Percentiles rank a stretch among this genome's conserved stretches.
phyloP scores from a whole-genome alignment of 192 early-diverging fungal species.

The Thamnidium elegans region DNA sequence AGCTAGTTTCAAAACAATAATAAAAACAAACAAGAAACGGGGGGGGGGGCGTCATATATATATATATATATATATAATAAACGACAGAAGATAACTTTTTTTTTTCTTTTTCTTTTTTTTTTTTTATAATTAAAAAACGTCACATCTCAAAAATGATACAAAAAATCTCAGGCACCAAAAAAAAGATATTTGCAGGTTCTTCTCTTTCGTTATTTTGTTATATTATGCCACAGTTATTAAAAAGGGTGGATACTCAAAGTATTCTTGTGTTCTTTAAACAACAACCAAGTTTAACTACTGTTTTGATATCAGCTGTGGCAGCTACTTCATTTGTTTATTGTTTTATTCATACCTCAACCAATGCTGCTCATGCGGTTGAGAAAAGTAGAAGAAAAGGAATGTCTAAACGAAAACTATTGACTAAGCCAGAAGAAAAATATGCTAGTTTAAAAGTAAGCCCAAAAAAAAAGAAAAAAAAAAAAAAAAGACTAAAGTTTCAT shows the following conservation, averaged over 20 bases:
- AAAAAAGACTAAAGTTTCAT: neutral
- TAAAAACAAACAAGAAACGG: too few species aligned
- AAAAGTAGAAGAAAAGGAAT: neutral
- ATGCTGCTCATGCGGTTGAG: too few species aligned
- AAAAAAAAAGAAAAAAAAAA: neutral
- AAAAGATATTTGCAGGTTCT: neutral
- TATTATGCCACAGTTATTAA: neutral
- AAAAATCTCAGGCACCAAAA: neutral
- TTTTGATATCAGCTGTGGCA: too few species aligned
- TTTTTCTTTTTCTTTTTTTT: constrained; percentile 3
- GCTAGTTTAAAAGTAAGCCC: constrained; percentile 31
- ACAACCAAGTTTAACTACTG: too few species aligned
- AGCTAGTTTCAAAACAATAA: neutral
- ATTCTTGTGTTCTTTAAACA: too few species aligned
- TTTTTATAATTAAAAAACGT: neutral
- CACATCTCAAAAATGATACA: neutral
- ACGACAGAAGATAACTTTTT: neutral
- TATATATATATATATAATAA: constrained; percentile 1
- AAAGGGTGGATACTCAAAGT: too few species aligned
- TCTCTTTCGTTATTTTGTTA: neutral
- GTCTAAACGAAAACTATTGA: constrained; percentile 15
- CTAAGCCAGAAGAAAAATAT: constrained; percentile 32
- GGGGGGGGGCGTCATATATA: too few species aligned
- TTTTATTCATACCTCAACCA: too few species aligned
- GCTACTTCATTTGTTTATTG: too few species aligned